Evolutionary conservation across 305 asterid species (phyloP).

Genomic region (Solanum hybrid): DNA sequence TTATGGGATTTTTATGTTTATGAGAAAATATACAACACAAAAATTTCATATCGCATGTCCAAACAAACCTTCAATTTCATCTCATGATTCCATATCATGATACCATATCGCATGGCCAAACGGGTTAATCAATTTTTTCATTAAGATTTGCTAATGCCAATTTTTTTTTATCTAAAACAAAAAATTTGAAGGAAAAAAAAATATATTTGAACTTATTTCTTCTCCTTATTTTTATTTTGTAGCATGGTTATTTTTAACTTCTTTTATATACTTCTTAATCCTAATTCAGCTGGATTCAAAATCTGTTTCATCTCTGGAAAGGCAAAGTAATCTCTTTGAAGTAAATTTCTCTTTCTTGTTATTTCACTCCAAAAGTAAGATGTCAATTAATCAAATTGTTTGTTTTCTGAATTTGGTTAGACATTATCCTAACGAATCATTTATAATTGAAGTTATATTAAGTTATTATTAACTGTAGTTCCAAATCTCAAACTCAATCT

Average conservation of each 20-base stretch:
- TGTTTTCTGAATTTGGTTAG: neutral
- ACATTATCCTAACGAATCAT: neutral
- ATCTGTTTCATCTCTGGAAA: neutral
- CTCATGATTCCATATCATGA: too few relatives aligned
- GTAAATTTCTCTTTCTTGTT: neutral
- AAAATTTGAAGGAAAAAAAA: too few relatives aligned
- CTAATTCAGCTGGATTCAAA: neutral
- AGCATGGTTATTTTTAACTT: neutral
- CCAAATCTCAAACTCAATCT: neutral
- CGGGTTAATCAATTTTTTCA: neutral
- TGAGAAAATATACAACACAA: too few relatives aligned
- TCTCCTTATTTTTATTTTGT: neutral
- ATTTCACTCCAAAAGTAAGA: neutral
- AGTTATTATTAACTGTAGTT: neutral
- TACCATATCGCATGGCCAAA: too few relatives aligned
- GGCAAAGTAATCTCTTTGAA: neutral
- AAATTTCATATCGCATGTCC: too few relatives aligned
- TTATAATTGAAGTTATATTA: neutral
- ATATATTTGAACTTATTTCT: neutral
- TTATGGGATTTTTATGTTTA: too few relatives aligned
- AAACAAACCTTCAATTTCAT: too few relatives aligned
- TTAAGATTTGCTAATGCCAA: neutral
- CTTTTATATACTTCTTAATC: neutral
- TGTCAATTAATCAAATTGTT: neutral
- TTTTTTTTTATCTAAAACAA: too few relatives aligned